phyloP scores from a whole-genome alignment of 75 land plant species.

The Picea glauca region DNA sequence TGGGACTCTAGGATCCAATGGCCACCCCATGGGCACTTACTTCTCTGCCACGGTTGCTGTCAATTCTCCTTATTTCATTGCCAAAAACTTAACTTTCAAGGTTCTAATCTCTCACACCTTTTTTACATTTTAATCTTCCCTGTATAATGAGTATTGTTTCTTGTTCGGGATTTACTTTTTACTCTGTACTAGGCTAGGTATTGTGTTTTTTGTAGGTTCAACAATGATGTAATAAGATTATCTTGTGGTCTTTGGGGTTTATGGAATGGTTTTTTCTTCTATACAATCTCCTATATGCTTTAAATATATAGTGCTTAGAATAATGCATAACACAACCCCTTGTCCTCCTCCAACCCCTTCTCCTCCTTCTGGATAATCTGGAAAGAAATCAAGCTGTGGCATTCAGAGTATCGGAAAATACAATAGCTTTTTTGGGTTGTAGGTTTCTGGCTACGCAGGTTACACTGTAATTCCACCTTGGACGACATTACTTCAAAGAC shows the following conservation, averaged over 20 bases:
- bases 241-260: neutral
- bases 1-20: constrained; percentile 11
- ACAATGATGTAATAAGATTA: neutral
- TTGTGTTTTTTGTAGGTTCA: neutral
- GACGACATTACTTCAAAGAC: constrained; percentile 23
- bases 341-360: neutral
- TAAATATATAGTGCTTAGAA: neutral
- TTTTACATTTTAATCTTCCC: neutral
- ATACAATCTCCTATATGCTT: neutral
- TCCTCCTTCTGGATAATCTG: constrained; percentile 19
- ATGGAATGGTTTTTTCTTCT: neutral
- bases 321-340: constrained; percentile 19
- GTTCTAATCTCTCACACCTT: neutral
- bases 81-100: constrained; percentile 44
- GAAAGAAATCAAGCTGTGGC: constrained; percentile 19
- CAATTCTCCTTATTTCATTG: constrained; percentile 36
- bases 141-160: neutral
- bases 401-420: constrained; percentile 21
- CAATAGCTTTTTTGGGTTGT: constrained; percentile 13
- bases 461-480: constrained; percentile 21
- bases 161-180: neutral
- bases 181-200: neutral
- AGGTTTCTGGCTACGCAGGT: constrained; percentile 15
- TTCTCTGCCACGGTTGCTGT: constrained; percentile 25
- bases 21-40: constrained; percentile 23